Base-by-base conservation (phyloP, 179 eudicot species). In the Actinidia arguta region DNA sequence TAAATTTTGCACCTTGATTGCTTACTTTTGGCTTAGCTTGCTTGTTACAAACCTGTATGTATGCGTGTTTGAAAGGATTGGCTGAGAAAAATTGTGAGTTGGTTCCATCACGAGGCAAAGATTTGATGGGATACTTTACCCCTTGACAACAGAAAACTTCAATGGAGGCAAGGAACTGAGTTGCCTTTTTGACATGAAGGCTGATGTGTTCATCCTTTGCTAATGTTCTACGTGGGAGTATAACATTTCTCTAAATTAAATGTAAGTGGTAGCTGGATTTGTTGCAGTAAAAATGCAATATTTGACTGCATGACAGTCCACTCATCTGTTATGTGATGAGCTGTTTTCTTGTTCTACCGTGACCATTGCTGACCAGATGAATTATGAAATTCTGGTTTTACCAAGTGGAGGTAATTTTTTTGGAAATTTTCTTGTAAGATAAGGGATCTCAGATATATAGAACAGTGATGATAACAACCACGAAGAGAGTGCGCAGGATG, bases 201-300 rank as follows among this genome's bases (percentile, higher is more conserved):
- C 69, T 64, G 42, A 24, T 27, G 68, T 22, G 36, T 25, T 31
- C 13, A 63, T 17, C n/a, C n/a, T n/a, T n/a, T n/a, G n/a, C n/a
- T n/a, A n/a, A n/a, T n/a, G n/a, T 63, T 63, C 68, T 24, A 10
- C 25, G 22, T 59, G 64, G 70, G 70, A 64, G 22, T 64, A 42
- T 39, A 31, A 66, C 71, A n/a, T 66, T 62, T 66, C 8, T 64
- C 17, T 27, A 12, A 8, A 20, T 66, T 46, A 0, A n/a, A n/a
- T n/a, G n/a, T 66, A n/a, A 66, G 46, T 66, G 71, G 46, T 66
- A 66, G 27, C 44, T 31, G 71, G 71, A 31, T 31, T 27, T 66
- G 6, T 31, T 66, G 44, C 27, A 46, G 46, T 63, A 16, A 22
- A 63, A 63, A 31, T 66, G 71, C 71, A 66, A 14, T 66, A 7